Base-by-base conservation (phyloP, 768 basidiomycete species). In the Lactarius trivialis region DNA sequence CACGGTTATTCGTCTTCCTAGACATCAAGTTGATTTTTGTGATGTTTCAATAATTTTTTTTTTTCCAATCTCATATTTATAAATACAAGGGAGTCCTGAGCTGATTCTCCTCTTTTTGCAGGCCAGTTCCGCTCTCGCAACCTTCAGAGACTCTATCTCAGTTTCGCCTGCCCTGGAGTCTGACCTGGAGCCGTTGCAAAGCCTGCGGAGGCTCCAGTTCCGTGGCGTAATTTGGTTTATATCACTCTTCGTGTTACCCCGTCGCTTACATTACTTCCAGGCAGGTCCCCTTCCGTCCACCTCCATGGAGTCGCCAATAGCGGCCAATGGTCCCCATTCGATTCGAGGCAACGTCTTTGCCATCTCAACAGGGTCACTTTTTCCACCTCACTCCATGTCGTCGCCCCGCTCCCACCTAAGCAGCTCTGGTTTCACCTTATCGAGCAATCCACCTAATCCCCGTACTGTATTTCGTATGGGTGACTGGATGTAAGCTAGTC, bases 361-460 rank as follows among this genome's bases (percentile, higher is more conserved):
- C 7, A 33, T 12, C 24, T 45, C 45, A 19, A 12, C 19, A 21
- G 54, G 32, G n/a, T 24, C 26, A 15, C 45, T 55, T 24, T 50
- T 45, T 17, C 32, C 57, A 12, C 56, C 62, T 45, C 49, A 37
- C 8, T 26, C 52, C 43, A n/a, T 34, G 24, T 28, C 30, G 7
- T 53, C 9, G 30, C 49, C 8, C 21, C 39, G 37, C 32, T n/a
- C 45, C 24, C 48, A 36, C 36, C n/a, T 70, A 12, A 48, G 63
- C 3, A 15, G 36, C 32, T 28, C 60, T 51, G 61, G 64, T 36
- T 86, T 83, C 63, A 78, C 82, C 5, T 76, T 88, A 56, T 89
- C 86, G 19, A 82, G 72, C 67, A 89, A 88, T 66, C 87, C 87
- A 6, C 87, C 87, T 14, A 89, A 88, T 69, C 83, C 85, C 15